Base-by-base conservation (phyloP, 2,329 filamentous ascomycete genomes). In the Colletotrichum paranaense region DNA sequence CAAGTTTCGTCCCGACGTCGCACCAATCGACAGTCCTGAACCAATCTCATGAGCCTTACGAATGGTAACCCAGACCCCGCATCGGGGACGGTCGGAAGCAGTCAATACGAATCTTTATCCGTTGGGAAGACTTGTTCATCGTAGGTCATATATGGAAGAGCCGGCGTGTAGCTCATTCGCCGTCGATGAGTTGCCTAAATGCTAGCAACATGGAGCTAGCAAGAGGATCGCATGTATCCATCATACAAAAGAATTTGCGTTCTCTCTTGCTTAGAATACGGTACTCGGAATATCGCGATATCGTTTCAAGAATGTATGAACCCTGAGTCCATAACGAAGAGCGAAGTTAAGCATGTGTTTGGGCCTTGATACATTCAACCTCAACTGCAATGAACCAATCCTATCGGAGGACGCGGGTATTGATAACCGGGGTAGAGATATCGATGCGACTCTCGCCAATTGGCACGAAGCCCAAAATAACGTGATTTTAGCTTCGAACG, bases 401-500 rank as follows among this genome's bases (percentile, higher is more conserved):
- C 38, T 19, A 4, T 7, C 38, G 38, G 38, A 42, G 38, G 38
- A 42, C 3, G 16, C 38, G 38, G 38, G 38, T 42, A 42, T 19
- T 19, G 14, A 42, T 19, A 19, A 42, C 5, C 16, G 38, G 38
- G 35, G 38, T 1, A 42, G 38, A 8, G 16, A 7, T 8, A 42
- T 42, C 7, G 38, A 49, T 49, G 42, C 42, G 8, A n/a, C 7
- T n/a, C 8, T 49, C 42, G 4, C 42, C 42, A 49, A 49, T 49
- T 19, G 19, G 19, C 42, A 22, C 11, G 12, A n/a, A 22, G 42
- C 42, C 8, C 42, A 22, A 12, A 8, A 63, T 68, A 68, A 62
- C 66, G 66, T 63, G 58, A 42, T 55, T 68, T 56, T 42, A 38
- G 57, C 19, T 28, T 26, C 19, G 30, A 53, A 68, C 3, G 16